Percentiles rank a stretch among this genome's conserved stretches.
Conservation (phyloP, 2,329 filamentous ascomycete genomes). For the Aspergillus hiratsukae region DNA sequence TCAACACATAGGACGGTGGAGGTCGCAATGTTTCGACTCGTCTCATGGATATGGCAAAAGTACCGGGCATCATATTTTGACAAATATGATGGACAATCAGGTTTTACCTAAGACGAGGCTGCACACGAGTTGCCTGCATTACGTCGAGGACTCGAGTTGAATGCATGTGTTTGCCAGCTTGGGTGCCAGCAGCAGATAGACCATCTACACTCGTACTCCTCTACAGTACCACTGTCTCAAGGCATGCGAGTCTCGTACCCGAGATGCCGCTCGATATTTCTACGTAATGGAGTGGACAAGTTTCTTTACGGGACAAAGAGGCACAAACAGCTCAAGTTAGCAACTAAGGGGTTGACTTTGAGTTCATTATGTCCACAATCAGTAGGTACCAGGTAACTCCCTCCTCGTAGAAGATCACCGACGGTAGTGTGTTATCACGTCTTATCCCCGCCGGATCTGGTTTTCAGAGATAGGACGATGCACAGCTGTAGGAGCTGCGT, state of each 20-base stretch:
- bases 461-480: background rate
- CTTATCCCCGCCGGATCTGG: background rate
- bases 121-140: background rate
- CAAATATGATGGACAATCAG: background rate
- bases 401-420: background rate
- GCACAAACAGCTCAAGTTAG: background rate
- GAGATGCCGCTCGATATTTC: background rate
- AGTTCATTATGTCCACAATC: background rate
- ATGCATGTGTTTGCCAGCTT: background rate
- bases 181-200: background rate
- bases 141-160: background rate
- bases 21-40: background rate
- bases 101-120: background rate
- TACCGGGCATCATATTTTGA: background rate
- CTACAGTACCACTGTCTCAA: background rate
- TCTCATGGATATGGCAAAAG: background rate
- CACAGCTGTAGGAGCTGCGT: background rate
- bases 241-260: background rate
- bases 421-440: background rate
- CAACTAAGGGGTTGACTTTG: background rate
- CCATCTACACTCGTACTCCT: background rate
- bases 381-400: background rate
- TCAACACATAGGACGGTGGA: background rate
- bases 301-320: background rate
- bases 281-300: background rate